A percentile compares a stretch with the other conserved stretches of the same genome.
Conservation (phyloP, 176 grass and related monocot species). For the Carex pumila region DNA sequence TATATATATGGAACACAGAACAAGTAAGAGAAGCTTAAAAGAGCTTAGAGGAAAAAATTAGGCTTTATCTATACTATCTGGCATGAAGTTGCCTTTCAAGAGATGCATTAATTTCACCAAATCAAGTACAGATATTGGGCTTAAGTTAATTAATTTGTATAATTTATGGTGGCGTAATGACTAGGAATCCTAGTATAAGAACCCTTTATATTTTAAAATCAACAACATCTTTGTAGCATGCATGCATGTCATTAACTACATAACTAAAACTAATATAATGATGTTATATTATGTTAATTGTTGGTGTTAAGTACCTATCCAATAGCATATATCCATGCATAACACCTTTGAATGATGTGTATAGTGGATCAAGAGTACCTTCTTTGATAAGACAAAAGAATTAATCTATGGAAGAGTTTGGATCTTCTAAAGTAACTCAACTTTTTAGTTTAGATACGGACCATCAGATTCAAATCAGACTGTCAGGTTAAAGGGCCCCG, state of each 20-base stretch:
- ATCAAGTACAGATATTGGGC: background rate
- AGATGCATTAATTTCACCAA: conserved; percentile 14
- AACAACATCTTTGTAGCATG: background rate
- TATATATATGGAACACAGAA: background rate
- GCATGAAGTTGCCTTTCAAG: conserved; percentile 7
- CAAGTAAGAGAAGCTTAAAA: conserved; percentile 1
- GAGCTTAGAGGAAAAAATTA: background rate
- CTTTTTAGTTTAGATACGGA: too few relatives aligned
- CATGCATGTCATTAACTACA: background rate
- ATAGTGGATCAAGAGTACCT: background rate
- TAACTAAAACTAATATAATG: conserved; percentile 13
- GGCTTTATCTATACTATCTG: background rate
- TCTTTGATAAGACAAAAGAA: too few relatives aligned
- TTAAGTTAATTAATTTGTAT: background rate
- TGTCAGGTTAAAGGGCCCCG: too few relatives aligned
- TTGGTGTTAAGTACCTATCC: conserved; percentile 4
- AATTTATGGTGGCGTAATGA: background rate
- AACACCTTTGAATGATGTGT: background rate
- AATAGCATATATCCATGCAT: background rate
- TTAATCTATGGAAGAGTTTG: too few relatives aligned
- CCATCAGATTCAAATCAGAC: too few relatives aligned
- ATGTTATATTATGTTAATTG: background rate
- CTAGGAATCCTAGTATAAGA: background rate
- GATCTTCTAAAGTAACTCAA: too few relatives aligned
- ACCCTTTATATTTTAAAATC: background rate